phyloP scores from a whole-genome alignment of 495 filamentous ascomycete species.

The Clohesyomyces aquaticus region DNA sequence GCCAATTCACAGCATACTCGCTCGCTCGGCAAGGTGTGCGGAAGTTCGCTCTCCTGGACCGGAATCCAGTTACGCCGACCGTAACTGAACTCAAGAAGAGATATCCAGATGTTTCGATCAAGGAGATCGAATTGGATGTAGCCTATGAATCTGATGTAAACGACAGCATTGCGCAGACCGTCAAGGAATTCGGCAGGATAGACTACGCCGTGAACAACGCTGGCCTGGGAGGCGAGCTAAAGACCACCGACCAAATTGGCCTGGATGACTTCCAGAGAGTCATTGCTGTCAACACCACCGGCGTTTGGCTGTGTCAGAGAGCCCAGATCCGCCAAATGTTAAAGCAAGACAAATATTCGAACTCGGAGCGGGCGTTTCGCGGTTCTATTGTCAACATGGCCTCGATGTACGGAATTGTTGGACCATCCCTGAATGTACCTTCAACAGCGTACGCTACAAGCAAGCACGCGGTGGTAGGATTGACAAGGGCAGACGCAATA shows the following conservation, averaged over 20 bases:
- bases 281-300: conserved; percentile 53
- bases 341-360: conserved; percentile 48
- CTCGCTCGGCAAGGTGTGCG: conserved; percentile 47
- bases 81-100: conserved; percentile 37
- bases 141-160: conserved; percentile 40
- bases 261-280: conserved; percentile 51
- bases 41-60: conserved; percentile 47
- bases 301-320: conserved; percentile 54
- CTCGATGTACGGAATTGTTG: conserved; percentile 44
- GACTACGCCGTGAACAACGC: conserved; percentile 45
- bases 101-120: conserved; percentile 43
- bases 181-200: conserved; percentile 40
- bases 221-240: conserved; percentile 39
- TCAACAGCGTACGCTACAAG: conserved; percentile 49
- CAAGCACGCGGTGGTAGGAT: conserved; percentile 53
- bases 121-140: conserved; percentile 45
- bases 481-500: conserved; percentile 56
- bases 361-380: conserved; percentile 32
- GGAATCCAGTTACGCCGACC: conserved; percentile 42
- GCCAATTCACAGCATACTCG: conserved; percentile 46
- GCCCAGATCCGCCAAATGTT: conserved; percentile 56
- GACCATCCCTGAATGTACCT: conserved; percentile 32
- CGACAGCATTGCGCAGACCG: conserved; percentile 43
- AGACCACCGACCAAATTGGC: conserved; percentile 44
- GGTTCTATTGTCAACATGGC: conserved; percentile 47